These are phyloP conservation scores for Plasmodium berghei DNA, from an alignment of 169 alveolate genomes.

Conservation along the genomic window DNA sequence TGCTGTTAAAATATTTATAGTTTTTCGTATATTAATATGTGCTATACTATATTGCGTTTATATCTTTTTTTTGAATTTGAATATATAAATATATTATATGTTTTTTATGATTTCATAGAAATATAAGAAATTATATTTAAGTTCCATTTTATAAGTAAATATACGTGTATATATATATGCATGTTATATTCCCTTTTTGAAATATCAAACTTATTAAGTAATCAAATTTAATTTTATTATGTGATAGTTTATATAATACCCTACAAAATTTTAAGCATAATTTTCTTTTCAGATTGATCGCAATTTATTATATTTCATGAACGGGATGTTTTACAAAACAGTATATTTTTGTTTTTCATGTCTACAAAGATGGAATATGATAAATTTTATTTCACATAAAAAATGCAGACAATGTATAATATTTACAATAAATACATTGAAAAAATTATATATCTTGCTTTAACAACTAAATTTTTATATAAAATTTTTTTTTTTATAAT, in stretches of 20 bases:
- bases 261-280: not conserved
- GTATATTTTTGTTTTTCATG: not conserved
- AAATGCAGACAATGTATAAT: too few relatives aligned
- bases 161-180: not conserved
- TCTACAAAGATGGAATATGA: not conserved
- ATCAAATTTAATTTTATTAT: not conserved
- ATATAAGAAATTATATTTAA: too few relatives aligned
- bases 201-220: not conserved
- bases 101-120: not conserved
- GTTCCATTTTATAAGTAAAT: constrained; percentile 3
- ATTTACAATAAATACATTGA: too few relatives aligned
- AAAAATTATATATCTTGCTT: too few relatives aligned
- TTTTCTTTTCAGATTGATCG: not conserved
- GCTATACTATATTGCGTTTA: not conserved
- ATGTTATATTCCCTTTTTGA: not conserved
- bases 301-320: not conserved
- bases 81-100: not conserved
- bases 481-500: too few relatives aligned
- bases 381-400: too few relatives aligned
- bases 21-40: constrained; percentile 31
- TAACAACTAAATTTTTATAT: too few relatives aligned
- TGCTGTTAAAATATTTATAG: constrained; percentile 42
- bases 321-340: not conserved
- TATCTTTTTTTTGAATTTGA: not conserved
- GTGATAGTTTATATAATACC: not conserved